A percentile compares a stretch with the other conserved stretches of the same genome.
phyloP scores from a whole-genome alignment of 2,329 filamentous ascomycete species.

The Trichoderma cornu-damae region DNA sequence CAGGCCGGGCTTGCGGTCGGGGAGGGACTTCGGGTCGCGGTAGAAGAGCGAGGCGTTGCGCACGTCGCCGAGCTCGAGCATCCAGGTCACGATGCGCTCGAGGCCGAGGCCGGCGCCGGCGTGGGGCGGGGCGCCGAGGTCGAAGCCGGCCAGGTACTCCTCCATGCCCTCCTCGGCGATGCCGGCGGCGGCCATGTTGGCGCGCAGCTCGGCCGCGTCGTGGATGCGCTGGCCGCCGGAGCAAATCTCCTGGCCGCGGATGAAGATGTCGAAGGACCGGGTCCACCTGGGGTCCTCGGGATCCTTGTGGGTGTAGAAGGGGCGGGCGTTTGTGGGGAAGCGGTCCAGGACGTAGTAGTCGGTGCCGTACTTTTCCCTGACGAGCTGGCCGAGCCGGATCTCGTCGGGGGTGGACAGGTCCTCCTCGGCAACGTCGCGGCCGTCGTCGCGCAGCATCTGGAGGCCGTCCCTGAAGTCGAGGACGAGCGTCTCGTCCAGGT shows the following conservation, averaged over 20 bases:
- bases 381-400: constrained; percentile 74
- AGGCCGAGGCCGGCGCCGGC: constrained; percentile 86
- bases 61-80: constrained; percentile 84
- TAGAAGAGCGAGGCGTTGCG: constrained; percentile 82
- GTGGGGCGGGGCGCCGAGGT: constrained; percentile 82
- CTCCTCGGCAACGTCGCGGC: constrained; percentile 67
- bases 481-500: constrained; percentile 78
- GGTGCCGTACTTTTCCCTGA: constrained; percentile 80
- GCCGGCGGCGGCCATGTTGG: constrained; percentile 70
- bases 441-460: constrained; percentile 74
- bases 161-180: constrained; percentile 80
- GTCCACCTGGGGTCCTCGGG: constrained; percentile 66
- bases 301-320: constrained; percentile 89
- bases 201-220: constrained; percentile 65
- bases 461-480: constrained; percentile 77
- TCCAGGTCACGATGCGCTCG: constrained; percentile 80
- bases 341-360: constrained; percentile 96
- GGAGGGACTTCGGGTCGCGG: constrained; percentile 82
- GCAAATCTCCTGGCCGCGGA: constrained; percentile 87
- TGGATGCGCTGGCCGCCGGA: constrained; percentile 93
- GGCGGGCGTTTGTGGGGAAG: constrained; percentile 76
- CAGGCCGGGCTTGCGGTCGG: constrained; percentile 59
- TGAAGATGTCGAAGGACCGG: constrained; percentile 93
- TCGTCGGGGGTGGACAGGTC: constrained; percentile 83
- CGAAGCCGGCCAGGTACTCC: constrained; percentile 84